phyloP scores from a whole-genome alignment of 345 rosid genomes.

The Arabis hirsuta region DNA sequence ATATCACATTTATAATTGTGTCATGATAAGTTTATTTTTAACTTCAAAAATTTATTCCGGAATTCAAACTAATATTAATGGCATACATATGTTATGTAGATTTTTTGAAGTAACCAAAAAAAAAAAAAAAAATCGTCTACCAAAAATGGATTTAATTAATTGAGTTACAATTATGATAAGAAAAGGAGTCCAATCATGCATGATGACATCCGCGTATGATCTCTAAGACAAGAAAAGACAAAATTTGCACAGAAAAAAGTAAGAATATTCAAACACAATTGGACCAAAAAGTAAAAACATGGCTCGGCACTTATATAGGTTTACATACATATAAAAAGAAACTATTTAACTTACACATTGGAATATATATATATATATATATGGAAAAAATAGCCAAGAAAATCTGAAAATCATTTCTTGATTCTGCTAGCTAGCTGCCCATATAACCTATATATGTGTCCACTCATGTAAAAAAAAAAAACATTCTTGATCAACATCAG shows the following conservation, averaged over 20 bases:
- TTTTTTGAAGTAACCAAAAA: neutral
- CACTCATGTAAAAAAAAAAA: constrained; percentile 37
- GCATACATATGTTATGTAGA: neutral
- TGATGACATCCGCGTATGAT: constrained; percentile 39
- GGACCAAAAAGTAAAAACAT: constrained; percentile 40
- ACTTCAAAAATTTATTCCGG: neutral
- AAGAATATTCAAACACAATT: constrained; percentile 40
- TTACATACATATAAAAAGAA: constrained; percentile 22
- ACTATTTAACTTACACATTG: constrained; percentile 28
- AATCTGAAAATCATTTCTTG: constrained; percentile 43
- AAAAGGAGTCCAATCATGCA: constrained; percentile 37
- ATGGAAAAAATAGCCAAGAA: constrained; percentile 39
- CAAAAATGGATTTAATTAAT: constrained; percentile 17
- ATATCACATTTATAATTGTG: neutral
- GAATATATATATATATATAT: constrained; percentile 9
- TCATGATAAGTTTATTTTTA: neutral
- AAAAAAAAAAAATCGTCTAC: neutral
- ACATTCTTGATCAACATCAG: constrained; percentile 41
- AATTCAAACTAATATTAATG: neutral
- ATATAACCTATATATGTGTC: constrained; percentile 43
- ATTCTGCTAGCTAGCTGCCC: constrained; percentile 40
- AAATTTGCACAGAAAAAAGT: constrained; percentile 37
- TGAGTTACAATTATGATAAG: constrained; percentile 33
- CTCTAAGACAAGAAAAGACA: constrained; percentile 41
- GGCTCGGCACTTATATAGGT: constrained; percentile 34